Evolutionary conservation across 768 basidiomycete genomes (phyloP).

Genomic region (Mycena vulgaris): DNA sequence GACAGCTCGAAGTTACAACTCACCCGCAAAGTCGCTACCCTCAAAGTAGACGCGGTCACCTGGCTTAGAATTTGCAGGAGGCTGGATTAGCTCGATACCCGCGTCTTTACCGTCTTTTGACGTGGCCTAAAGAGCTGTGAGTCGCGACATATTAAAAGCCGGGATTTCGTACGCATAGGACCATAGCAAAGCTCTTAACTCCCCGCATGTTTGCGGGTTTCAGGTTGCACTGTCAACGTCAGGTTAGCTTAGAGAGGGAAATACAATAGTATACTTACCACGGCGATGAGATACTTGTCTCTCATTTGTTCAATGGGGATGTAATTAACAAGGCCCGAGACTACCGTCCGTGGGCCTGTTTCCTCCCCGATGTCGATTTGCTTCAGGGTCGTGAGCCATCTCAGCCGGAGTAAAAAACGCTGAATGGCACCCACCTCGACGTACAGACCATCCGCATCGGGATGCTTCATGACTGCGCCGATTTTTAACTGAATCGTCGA

Average conservation of each 20-base stretch:
- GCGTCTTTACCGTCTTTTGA: constrained; percentile 92
- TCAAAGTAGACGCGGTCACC: constrained; percentile 98
- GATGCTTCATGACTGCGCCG: constrained; percentile 90
- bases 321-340: constrained; percentile 97
- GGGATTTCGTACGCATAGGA: constrained; percentile 79
- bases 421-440: constrained; percentile 76
- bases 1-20: constrained; percentile 38
- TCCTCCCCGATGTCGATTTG: constrained; percentile 98
- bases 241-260: constrained; percentile 6
- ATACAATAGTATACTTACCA: constrained; percentile 64
- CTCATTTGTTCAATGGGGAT: constrained; percentile 96
- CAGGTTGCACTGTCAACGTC: constrained; percentile 80
- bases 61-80: constrained; percentile 87
- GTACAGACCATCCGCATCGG: constrained; percentile 98
- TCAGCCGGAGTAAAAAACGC: neutral
- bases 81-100: constrained; percentile 93
- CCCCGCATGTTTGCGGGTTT: constrained; percentile 98
- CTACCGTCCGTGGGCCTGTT: constrained; percentile 94
- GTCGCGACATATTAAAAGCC: neutral
- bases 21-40: constrained; percentile 88
- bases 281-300: constrained; percentile 85
- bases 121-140: constrained; percentile 72
- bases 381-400: constrained; percentile 54
- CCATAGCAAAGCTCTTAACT: constrained; percentile 98
- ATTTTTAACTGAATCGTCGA: constrained; percentile 10